Conservation (phyloP, 2,329 filamentous ascomycete species). For the Leptographium galeiforme region DNA sequence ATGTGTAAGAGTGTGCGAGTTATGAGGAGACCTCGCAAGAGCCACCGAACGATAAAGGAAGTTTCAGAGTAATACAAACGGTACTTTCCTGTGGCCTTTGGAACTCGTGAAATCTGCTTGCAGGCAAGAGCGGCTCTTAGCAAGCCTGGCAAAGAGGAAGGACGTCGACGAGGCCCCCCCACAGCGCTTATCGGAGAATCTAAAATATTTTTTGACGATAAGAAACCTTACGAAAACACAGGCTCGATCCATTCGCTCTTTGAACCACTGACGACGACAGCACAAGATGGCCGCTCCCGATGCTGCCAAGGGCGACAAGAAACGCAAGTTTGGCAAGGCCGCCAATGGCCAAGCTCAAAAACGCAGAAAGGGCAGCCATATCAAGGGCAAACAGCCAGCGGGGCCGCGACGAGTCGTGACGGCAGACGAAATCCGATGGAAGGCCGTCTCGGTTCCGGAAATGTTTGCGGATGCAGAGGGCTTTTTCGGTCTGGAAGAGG, state of each 20-base stretch:
- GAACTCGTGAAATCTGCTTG: too few species aligned
- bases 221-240: not conserved
- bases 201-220: not conserved
- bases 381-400: constrained; percentile 4
- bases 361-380: constrained; percentile 2
- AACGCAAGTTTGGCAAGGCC: not conserved
- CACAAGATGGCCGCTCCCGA: not conserved
- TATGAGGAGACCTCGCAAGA: too few species aligned
- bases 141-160: too few species aligned
- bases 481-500: constrained; percentile 82
- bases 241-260: not conserved
- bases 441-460: constrained; percentile 53
- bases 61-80: too few species aligned
- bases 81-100: too few species aligned
- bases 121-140: too few species aligned
- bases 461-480: constrained; percentile 82
- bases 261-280: not conserved
- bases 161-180: too few species aligned
- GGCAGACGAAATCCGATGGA: constrained; percentile 40
- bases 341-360: constrained; percentile 1
- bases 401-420: constrained; percentile 28
- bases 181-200: too few species aligned
- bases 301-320: not conserved
- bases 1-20: too few species aligned
- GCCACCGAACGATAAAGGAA: too few species aligned